Conservation (phyloP, 176 grass and related monocot species). For the Cocos nucifera region DNA sequence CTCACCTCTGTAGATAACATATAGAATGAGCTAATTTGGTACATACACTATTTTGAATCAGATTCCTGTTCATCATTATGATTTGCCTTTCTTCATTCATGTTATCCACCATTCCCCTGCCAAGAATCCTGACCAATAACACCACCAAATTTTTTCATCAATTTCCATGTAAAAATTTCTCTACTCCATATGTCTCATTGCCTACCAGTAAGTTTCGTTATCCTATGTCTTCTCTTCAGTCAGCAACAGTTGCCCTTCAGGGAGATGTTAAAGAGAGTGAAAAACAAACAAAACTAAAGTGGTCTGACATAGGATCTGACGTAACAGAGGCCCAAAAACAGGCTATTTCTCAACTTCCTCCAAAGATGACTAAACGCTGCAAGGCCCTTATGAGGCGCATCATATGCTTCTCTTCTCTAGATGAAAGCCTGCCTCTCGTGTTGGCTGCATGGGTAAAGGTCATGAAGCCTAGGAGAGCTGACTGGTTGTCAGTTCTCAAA, state of each 20-base stretch:
- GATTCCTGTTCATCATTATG: slow-evolving; percentile 1
- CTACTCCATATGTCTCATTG: neutral
- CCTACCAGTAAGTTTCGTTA: neutral
- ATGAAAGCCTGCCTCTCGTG: slow-evolving; percentile 37
- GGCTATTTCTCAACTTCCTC: slow-evolving; percentile 43
- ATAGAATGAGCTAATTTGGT: too few species aligned
- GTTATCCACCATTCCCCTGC: neutral
- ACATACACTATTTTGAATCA: too few species aligned
- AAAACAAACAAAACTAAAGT: slow-evolving; percentile 36
- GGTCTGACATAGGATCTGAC: slow-evolving; percentile 31
- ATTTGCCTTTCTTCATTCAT: slow-evolving; percentile 2
- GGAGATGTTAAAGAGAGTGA: slow-evolving; percentile 4
- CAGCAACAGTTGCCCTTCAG: neutral
- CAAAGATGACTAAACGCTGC: slow-evolving; percentile 72
- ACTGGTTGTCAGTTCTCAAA: slow-evolving; percentile 74
- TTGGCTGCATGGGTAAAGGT: slow-evolving; percentile 62
- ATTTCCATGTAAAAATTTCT: neutral
- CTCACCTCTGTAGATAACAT: too few species aligned
- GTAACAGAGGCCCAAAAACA: slow-evolving; percentile 23
- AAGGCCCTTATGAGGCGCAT: slow-evolving; percentile 59
- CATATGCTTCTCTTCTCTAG: slow-evolving; percentile 32
- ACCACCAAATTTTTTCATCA: neutral
- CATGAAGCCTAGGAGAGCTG: slow-evolving; percentile 68
- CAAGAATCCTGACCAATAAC: neutral
- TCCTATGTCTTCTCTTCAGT: neutral